Evolutionary conservation across 306 rosid species (phyloP).

Genomic region (Urtica urens): DNA sequence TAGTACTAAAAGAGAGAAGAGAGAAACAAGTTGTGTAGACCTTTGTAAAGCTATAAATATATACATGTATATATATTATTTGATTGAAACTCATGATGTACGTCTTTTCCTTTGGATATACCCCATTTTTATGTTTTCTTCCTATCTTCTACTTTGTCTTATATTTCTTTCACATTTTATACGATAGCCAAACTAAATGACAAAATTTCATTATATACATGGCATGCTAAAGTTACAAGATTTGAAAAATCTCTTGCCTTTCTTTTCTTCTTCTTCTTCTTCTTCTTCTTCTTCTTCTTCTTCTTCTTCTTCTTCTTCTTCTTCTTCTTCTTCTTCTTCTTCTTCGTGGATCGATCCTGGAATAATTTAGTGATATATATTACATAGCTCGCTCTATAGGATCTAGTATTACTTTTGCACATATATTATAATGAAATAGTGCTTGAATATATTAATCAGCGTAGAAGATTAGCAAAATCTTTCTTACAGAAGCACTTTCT

Average conservation of each 20-base stretch:
- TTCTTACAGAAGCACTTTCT: slow-evolving; percentile 4
- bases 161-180: neutral
- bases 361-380: neutral
- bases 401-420: neutral
- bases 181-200: slow-evolving; percentile 7
- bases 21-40: slow-evolving; percentile 7
- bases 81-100: slow-evolving; percentile 35
- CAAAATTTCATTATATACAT: slow-evolving; percentile 13
- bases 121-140: slow-evolving; percentile 26
- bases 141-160: slow-evolving; percentile 19
- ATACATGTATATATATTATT: no score
- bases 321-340: neutral
- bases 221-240: slow-evolving; percentile 29
- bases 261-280: neutral
- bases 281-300: no score
- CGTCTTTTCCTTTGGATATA: slow-evolving; percentile 19
- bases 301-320: neutral
- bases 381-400: neutral
- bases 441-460: no score
- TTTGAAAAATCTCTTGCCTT: slow-evolving; percentile 7
- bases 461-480: neutral
- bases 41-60: slow-evolving; percentile 16
- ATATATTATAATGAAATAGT: neutral
- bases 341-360: neutral
- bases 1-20: slow-evolving; percentile 10